phyloP scores from a whole-genome alignment of 768 basidiomycete genomes.

The Strobilomyces confusus region DNA sequence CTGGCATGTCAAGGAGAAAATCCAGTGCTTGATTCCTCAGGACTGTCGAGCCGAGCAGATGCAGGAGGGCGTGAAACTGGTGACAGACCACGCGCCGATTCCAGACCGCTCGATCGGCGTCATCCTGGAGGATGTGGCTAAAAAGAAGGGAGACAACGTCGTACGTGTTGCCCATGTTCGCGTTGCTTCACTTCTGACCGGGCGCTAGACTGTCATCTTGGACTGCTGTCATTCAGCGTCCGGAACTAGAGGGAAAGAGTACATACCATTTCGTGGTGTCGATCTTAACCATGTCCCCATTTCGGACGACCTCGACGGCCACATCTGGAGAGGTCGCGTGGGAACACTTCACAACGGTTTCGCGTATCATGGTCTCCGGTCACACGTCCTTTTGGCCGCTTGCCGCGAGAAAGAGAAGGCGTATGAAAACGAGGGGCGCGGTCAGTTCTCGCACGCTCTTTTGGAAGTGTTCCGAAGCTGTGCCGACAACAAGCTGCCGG shows the following conservation, averaged over 20 bases:
- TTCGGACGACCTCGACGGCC: conserved; percentile 21
- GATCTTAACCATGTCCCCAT: neutral
- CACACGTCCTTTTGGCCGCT: conserved; percentile 27
- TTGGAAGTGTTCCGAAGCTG: too few species aligned
- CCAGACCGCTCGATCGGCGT: conserved; percentile 36
- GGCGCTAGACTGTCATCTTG: conserved; percentile 39
- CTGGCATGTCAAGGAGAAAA: conserved; percentile 29
- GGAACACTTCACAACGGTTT: conserved; percentile 19
- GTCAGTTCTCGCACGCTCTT: too few species aligned
- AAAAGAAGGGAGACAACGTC: conserved; percentile 40
- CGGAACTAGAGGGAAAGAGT: conserved; percentile 26
- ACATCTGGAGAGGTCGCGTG: conserved; percentile 21
- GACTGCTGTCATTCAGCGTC: conserved; percentile 46
- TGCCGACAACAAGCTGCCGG: too few species aligned
- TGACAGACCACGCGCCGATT: conserved; percentile 20
- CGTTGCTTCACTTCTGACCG: neutral
- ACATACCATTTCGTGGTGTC: conserved; percentile 6
- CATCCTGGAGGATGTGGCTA: conserved; percentile 26
- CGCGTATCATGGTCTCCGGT: conserved; percentile 28
- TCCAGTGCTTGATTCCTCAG: conserved; percentile 32
- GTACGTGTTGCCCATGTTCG: conserved; percentile 28
- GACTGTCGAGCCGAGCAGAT: conserved; percentile 7
- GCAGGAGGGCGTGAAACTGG: too few species aligned
- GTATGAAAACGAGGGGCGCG: too few species aligned
- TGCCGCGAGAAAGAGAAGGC: too few species aligned